Evolutionary conservation across 345 rosid genomes (phyloP).

Genomic region (Lepidium didymum): DNA sequence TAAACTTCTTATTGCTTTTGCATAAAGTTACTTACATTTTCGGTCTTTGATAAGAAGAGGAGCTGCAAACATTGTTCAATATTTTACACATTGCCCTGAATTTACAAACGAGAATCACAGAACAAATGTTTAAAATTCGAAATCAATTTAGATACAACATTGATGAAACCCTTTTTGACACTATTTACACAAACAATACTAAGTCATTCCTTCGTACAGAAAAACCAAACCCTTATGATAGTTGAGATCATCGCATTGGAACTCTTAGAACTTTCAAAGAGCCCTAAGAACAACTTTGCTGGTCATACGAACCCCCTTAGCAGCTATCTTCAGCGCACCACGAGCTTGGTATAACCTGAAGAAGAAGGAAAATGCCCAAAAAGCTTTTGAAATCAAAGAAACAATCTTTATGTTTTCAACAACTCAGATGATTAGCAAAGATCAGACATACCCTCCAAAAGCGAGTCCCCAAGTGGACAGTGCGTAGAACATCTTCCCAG

Average conservation of each 20-base stretch:
- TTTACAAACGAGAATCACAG: background rate
- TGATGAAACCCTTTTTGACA: constrained; percentile 22
- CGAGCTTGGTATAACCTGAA: constrained; percentile 65
- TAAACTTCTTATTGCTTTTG: no score
- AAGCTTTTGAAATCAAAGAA: background rate
- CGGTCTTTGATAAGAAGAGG: background rate
- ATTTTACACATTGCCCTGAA: background rate
- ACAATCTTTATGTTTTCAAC: background rate
- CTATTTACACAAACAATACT: constrained; percentile 17
- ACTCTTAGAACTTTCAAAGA: constrained; percentile 32
- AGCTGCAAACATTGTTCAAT: background rate
- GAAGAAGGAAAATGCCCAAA: background rate
- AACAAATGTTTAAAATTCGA: background rate
- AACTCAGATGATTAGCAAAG: background rate
- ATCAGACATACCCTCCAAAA: constrained; percentile 55
- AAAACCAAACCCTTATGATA: constrained; percentile 5
- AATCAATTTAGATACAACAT: background rate
- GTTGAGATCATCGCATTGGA: background rate
- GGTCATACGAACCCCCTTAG: constrained; percentile 58
- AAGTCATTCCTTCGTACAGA: background rate
- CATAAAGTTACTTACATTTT: background rate
- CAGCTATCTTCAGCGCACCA: constrained; percentile 56
- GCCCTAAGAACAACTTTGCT: constrained; percentile 63
- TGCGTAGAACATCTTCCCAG: constrained; percentile 70
- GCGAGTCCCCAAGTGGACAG: constrained; percentile 90